Percentiles rank a stretch among this genome's conserved stretches.
These are phyloP conservation scores for Marasmius fiardii DNA, from an alignment of 1,284 basidiomycete genomes.

Conservation along the genomic window DNA sequence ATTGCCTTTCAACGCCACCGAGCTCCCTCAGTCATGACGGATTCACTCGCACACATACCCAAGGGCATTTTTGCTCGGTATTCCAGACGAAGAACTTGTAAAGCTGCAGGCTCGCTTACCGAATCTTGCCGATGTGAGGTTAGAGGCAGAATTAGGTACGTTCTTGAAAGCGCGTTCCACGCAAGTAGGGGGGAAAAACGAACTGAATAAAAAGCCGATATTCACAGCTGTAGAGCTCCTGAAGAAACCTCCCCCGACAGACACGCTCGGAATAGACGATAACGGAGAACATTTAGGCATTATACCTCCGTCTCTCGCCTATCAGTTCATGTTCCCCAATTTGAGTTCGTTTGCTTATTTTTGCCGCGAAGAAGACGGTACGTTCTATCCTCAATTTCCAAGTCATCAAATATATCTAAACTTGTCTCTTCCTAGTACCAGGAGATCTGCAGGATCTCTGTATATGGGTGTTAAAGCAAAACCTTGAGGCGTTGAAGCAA, in stretches of 20 bases:
- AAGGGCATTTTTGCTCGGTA: neutral
- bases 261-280: neutral
- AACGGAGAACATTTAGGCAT: neutral
- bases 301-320: neutral
- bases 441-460: neutral
- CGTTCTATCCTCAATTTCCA: neutral
- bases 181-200: too few species aligned
- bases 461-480: neutral
- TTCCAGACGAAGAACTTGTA: neutral
- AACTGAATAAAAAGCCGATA: too few species aligned
- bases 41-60: neutral
- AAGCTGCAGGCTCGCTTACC: neutral
- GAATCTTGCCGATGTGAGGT: neutral
- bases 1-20: too few species aligned
- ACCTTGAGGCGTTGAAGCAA: neutral
- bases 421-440: neutral
- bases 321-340: neutral
- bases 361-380: neutral
- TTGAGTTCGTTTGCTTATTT: neutral
- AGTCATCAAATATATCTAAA: too few species aligned
- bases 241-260: neutral
- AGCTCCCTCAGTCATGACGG: too few species aligned
- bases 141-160: neutral
- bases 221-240: neutral
- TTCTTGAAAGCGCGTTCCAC: too few species aligned